Conservation (phyloP, 441 rosid genomes). For the Mallotus repandus region DNA sequence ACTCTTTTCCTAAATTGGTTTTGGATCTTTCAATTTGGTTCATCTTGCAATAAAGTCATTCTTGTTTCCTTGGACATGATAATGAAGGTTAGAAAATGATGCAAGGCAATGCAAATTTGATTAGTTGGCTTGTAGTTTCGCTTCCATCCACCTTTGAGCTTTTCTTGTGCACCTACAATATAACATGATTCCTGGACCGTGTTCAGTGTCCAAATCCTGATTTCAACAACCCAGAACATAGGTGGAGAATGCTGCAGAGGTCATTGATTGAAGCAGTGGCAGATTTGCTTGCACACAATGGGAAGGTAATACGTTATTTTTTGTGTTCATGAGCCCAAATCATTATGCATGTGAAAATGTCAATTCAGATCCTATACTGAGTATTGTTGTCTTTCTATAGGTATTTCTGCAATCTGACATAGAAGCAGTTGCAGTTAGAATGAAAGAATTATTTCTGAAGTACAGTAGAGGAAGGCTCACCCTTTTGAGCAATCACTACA, state of each 20-base stretch:
- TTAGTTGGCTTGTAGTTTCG: conserved; percentile 11
- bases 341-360: neutral
- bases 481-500: conserved; percentile 23
- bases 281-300: conserved; percentile 52
- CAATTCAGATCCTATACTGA: conserved; percentile 4
- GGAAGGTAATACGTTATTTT: conserved; percentile 46
- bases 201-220: conserved; percentile 80
- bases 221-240: conserved; percentile 57
- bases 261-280: conserved; percentile 64
- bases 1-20: neutral
- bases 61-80: neutral
- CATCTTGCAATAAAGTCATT: neutral
- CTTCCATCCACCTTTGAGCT: neutral
- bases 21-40: neutral
- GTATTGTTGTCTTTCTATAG: conserved; percentile 30
- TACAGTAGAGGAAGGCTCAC: conserved; percentile 48
- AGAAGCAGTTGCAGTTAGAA: conserved; percentile 56
- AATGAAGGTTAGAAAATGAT: neutral
- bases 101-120: neutral
- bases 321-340: neutral
- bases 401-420: conserved; percentile 73
- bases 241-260: conserved; percentile 75
- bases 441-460: conserved; percentile 56
- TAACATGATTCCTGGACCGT: conserved; percentile 16
- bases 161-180: neutral